Evolutionary conservation across 306 rosid genomes (phyloP).

Genomic region (Prunus mongolica): DNA sequence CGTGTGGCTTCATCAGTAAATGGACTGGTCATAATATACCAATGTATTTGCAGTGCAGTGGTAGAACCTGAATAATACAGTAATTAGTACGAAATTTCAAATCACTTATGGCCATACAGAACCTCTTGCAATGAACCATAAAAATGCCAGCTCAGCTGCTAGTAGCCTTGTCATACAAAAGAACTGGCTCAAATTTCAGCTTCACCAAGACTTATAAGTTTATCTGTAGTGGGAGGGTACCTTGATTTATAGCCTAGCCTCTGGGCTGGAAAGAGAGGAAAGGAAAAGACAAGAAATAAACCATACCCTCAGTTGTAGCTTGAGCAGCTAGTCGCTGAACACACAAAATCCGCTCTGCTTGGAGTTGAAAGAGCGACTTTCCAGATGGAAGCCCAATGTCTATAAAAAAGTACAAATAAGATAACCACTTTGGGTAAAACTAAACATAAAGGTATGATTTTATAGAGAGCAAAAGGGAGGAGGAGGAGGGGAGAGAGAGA

Average conservation of each 20-base stretch:
- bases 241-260: background rate
- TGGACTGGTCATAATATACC: conserved; percentile 99
- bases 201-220: background rate
- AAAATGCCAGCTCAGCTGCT: background rate
- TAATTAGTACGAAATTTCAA: background rate
- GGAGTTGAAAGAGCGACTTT: conserved; percentile 94
- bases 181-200: background rate
- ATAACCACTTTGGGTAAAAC: background rate
- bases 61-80: conserved; percentile 50
- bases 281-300: background rate
- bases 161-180: background rate
- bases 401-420: conserved; percentile 23
- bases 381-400: conserved; percentile 99
- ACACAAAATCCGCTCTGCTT: conserved; percentile 96
- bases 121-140: background rate
- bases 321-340: conserved; percentile 84
- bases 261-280: background rate
- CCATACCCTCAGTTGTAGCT: conserved; percentile 63
- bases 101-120: background rate
- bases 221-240: background rate
- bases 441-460: background rate
- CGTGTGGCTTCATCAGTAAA: conserved; percentile 90
- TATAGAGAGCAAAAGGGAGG: background rate
- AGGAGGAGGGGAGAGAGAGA: background rate
- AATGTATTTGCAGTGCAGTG: conserved; percentile 66